These are phyloP conservation scores for Talaromyces trachyspermus DNA, from an alignment of 495 filamentous ascomycete species.

Conservation along the genomic window DNA sequence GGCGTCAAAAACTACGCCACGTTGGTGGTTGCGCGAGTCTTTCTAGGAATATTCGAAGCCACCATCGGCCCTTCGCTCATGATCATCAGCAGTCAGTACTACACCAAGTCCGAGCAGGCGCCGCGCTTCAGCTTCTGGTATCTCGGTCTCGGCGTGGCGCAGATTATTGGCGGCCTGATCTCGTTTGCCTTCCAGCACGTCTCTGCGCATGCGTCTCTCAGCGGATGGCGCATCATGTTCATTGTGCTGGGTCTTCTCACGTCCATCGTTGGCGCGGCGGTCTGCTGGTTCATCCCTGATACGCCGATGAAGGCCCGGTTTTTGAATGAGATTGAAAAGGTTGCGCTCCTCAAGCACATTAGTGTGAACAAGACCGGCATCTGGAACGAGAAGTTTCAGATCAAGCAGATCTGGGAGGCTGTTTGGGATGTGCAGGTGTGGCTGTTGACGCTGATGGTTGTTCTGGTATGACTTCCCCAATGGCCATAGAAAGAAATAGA, in stretches of 20 bases:
- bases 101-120: constrained; percentile 54
- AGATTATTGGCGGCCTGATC: constrained; percentile 53
- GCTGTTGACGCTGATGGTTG: constrained; percentile 30
- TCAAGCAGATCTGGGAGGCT: constrained; percentile 26
- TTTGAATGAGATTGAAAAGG: constrained; percentile 47
- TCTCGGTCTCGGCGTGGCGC: constrained; percentile 53
- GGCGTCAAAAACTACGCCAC: constrained; percentile 41
- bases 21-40: constrained; percentile 43
- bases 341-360: constrained; percentile 29
- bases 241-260: constrained; percentile 55
- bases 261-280: constrained; percentile 39
- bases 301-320: constrained; percentile 51
- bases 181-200: constrained; percentile 58
- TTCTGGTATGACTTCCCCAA: constrained; percentile 15
- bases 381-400: constrained; percentile 34
- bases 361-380: constrained; percentile 54
- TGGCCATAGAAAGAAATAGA: too few species aligned
- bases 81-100: constrained; percentile 48
- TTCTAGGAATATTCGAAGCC: constrained; percentile 60
- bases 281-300: constrained; percentile 52
- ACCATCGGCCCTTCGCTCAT: constrained; percentile 53
- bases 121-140: constrained; percentile 61
- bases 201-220: constrained; percentile 23
- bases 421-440: constrained; percentile 29
- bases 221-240: constrained; percentile 60